Evolutionary conservation across 345 rosid species (phyloP).

Genomic region (Eucalyptus marginata): DNA sequence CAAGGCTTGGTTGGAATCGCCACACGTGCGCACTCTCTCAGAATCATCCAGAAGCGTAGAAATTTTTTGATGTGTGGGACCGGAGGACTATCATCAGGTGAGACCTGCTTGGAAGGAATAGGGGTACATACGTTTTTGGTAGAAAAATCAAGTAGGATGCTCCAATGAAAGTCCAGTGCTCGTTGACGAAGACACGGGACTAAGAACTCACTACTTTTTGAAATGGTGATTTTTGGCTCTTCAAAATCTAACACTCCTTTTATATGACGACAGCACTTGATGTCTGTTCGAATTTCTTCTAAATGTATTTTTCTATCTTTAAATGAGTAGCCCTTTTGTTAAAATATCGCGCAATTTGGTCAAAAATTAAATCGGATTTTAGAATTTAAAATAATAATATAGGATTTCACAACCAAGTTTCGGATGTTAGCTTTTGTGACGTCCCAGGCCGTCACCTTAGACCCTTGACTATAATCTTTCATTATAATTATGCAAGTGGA

Average conservation of each 20-base stretch:
- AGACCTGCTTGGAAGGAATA: background rate
- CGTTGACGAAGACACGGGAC: too few relatives aligned
- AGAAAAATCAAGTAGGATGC: background rate
- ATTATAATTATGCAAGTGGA: too few relatives aligned
- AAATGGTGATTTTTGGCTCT: background rate
- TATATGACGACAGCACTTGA: background rate
- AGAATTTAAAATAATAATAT: too few relatives aligned
- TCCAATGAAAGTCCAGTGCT: background rate
- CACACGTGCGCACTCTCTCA: fast-evolving
- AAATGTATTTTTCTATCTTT: background rate
- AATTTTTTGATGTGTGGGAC: background rate
- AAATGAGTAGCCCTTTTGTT: background rate
- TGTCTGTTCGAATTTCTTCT: background rate
- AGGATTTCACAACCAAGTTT: too few relatives aligned
- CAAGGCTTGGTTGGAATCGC: background rate
- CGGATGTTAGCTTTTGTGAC: too few relatives aligned
- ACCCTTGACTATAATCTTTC: too few relatives aligned
- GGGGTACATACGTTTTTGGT: background rate
- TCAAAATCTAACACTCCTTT: background rate
- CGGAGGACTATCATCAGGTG: background rate
- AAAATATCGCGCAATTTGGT: too few relatives aligned
- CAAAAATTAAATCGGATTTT: too few relatives aligned
- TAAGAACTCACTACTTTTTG: background rate
- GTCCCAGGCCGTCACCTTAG: fast-evolving
- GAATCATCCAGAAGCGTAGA: background rate